These are phyloP conservation scores for Dovyalis caffra DNA, from an alignment of 345 rosid genomes.

Conservation along the genomic window DNA sequence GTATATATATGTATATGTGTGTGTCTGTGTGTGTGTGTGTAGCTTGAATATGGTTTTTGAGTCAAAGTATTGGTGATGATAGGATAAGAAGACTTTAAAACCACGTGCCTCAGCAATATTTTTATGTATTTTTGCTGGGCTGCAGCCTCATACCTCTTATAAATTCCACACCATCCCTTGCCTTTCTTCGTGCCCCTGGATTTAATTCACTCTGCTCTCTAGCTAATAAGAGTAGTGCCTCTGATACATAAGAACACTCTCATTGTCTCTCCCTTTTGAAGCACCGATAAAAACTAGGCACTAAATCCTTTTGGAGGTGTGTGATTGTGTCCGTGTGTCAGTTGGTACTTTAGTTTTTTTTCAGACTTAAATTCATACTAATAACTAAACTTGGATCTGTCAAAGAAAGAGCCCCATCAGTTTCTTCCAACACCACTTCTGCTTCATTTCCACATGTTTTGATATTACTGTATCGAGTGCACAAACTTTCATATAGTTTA, in stretches of 20 bases:
- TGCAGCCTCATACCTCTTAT: neutral
- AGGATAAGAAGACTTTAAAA: neutral
- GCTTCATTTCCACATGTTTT: neutral
- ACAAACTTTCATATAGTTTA: neutral
- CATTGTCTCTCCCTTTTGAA: constrained; percentile 1
- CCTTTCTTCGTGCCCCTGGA: neutral
- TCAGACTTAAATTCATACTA: neutral
- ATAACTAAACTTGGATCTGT: neutral
- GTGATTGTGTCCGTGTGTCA: neutral
- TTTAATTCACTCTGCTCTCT: neutral
- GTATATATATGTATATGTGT: too few relatives aligned
- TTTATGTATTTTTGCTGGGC: neutral
- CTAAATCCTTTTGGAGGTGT: constrained; percentile 6
- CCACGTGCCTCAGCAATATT: constrained; percentile 8
- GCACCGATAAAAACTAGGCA: neutral
- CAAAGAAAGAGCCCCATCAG: neutral
- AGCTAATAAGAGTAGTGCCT: neutral
- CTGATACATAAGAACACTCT: neutral
- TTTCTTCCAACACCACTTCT: neutral
- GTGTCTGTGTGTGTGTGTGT: too few relatives aligned
- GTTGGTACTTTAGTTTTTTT: neutral
- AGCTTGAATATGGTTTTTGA: neutral
- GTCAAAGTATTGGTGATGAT: neutral
- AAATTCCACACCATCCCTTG: neutral
- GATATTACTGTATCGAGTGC: neutral